Evolutionary conservation across 306 rosid species (phyloP), one percentile per base, ranked within the genome.

Genomic region (Geum urbanum): DNA sequence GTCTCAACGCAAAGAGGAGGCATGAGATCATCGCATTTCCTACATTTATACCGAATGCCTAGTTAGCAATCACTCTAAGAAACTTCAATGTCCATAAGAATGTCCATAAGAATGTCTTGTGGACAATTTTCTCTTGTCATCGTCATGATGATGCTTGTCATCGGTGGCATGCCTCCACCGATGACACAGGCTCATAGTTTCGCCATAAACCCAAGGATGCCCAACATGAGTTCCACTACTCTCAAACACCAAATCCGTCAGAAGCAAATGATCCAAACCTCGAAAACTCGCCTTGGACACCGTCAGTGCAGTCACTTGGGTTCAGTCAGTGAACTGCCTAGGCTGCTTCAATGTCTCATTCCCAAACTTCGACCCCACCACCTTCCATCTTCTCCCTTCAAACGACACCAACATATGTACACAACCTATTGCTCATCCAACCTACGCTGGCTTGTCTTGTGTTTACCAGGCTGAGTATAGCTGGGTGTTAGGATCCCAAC

Each of bases 341-440:
- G 7, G 27, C 15, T 57, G 63, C 63, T 57, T 59, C 65, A 35
- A 14, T 20, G 22, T 59, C 16, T 59, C 65, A 37, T 7, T 2
- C 19, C 65, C 65, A 27, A 59, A 37, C 65, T 59, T 59, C 7
- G 65, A 59, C 65, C 65, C 65, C 40, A 59, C 65, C 45, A 59
- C 65, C 0, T 59, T 59, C 13, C 65, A 59, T 14, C 46, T 27
- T 16, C 65, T 59, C 22, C 22, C 45, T 15, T 12, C 65, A 59
- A 59, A 4, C 62, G 13, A 56, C 46, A 14, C 13, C 44, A 37
- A 10, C 46, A 15, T 59, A 18, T 59, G 65, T 41, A 14, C 46
- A 0, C 65, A 20, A 37, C 65, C 65, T 16, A 0, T 37, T 0
- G 19, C 65, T 14, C 20, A 14, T 57, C 41, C 41, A 5, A 24